Evolutionary conservation across 2,329 filamentous ascomycete species (phyloP).

Genomic region (Paradendryphiella salina): DNA sequence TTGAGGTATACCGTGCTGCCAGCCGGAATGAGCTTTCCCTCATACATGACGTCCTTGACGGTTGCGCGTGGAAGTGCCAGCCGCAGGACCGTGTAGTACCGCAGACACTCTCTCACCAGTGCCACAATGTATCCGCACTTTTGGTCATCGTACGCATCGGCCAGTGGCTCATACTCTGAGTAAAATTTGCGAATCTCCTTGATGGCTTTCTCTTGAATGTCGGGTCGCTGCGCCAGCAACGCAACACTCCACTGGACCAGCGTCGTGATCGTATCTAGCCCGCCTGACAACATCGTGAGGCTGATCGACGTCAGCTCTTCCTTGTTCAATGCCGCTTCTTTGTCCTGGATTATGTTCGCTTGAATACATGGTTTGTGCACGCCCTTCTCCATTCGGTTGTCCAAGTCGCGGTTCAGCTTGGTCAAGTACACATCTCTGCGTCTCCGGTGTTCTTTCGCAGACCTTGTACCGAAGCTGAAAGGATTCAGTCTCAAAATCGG

Average conservation of each 20-base stretch:
- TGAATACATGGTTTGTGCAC: constrained; percentile 68
- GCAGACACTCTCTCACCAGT: constrained; percentile 64
- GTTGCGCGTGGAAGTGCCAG: constrained; percentile 65
- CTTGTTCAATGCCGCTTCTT: constrained; percentile 64
- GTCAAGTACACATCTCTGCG: constrained; percentile 64
- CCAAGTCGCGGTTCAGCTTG: constrained; percentile 61
- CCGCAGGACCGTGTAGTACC: constrained; percentile 65
- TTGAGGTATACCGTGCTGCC: constrained; percentile 68
- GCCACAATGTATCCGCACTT: constrained; percentile 66
- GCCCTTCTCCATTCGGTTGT: constrained; percentile 63
- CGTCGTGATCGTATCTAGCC: constrained; percentile 68
- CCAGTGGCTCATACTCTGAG: constrained; percentile 58
- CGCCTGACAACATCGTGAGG: constrained; percentile 69
- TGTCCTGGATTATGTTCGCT: constrained; percentile 66
- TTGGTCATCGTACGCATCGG: constrained; percentile 64
- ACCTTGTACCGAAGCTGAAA: constrained; percentile 61
- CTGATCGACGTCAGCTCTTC: constrained; percentile 68
- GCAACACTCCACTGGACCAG: constrained; percentile 67
- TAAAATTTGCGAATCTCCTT: constrained; percentile 61
- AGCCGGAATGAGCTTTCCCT: constrained; percentile 62
- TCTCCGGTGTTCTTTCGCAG: constrained; percentile 62
- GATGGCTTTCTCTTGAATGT: constrained; percentile 65
- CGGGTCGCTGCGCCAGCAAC: constrained; percentile 61
- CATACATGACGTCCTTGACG: constrained; percentile 62
- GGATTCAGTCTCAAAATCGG: constrained; percentile 64